Evolutionary conservation across 2,329 filamentous ascomycete genomes (phyloP), one percentile per base, ranked within the genome.

Genomic region (Diaporthe velutina): DNA sequence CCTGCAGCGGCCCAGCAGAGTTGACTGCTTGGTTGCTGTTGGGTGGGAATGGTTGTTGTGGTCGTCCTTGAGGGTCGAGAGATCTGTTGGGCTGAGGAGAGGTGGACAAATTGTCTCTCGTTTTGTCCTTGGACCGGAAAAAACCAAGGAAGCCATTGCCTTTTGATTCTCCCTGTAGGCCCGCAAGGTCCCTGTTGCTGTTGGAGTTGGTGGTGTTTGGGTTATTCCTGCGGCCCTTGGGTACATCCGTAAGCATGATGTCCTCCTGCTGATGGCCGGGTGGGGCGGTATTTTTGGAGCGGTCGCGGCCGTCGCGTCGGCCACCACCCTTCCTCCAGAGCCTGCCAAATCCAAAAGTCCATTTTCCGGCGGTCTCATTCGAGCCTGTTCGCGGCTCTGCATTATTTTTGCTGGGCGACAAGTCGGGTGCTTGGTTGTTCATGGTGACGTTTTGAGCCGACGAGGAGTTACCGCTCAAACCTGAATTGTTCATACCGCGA

Each of bases 281-380:
- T 55, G 48, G 57, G 58, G 58, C 45, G 42, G 19, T 72, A 72
- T 72, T 72, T 72, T 72, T 72, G 70, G 70, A 68, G 64, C 48
- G 64, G 64, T 54, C 70, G 50, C n/a, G 45, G 42, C 45, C 57
- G 48, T 30, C 45, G 33, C 33, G n/a, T n/a, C 70, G 40, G 35
- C 70, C 19, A 45, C 48, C 33, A 25, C 70, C 70, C 25, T 45
- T 72, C 57, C 70, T 72, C 70, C 70, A 72, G 17, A 35, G 48
- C 70, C 70, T 55, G 33, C 70, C 57, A 58, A 64, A 55, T 45
- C 70, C 57, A 72, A 35, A 45, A 42, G 30, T 45, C 57, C 57
- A 64, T 25, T 42, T 55, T 54, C 42, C 70, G 4, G 57, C 0
- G 10, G 25, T 61, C 22, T 50, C 35, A 13, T 50, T 30, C 28